Conservation (phyloP, 2,329 filamentous ascomycete species). For the Emericellopsis atlantica region DNA sequence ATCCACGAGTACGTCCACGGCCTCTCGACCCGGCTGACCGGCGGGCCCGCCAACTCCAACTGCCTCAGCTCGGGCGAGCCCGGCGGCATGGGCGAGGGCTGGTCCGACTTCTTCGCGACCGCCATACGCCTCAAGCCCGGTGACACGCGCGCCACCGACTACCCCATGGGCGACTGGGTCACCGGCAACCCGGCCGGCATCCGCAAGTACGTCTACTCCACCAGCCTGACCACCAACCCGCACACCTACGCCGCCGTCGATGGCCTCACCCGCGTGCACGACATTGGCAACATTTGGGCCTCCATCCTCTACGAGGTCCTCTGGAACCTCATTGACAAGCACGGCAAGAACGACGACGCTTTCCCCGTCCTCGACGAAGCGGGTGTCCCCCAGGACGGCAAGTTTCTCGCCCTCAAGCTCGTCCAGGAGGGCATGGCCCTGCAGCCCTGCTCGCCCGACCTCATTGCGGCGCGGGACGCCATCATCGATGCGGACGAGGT, state of each 20-base stretch:
- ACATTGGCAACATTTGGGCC: conserved; percentile 38
- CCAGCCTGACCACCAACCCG: conserved; percentile 33
- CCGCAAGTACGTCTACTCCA: conserved; percentile 37
- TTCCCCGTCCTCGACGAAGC: conserved; percentile 25
- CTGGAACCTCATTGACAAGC: conserved; percentile 44
- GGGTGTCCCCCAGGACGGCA: conserved; percentile 38
- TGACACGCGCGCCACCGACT: conserved; percentile 32
- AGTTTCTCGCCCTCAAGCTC: conserved; percentile 37
- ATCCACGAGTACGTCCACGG: conserved; percentile 48
- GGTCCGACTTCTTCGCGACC: conserved; percentile 57
- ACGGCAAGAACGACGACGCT: conserved; percentile 32
- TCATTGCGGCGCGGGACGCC: conserved; percentile 37
- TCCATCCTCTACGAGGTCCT: conserved; percentile 41
- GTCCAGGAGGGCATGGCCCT: conserved; percentile 38
- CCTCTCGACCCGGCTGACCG: conserved; percentile 44
- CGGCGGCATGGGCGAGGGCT: conserved; percentile 46
- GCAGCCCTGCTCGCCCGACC: conserved; percentile 43
- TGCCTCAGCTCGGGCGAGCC: conserved; percentile 34
- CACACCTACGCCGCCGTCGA: conserved; percentile 33
- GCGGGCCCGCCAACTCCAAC: conserved; percentile 38
- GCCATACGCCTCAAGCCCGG: conserved; percentile 31
- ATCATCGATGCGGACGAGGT: conserved; percentile 41
- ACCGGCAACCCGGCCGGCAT: conserved; percentile 29
- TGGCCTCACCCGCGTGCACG: conserved; percentile 23
- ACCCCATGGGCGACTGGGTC: conserved; percentile 37